These are phyloP conservation scores for Pseudocercospora vitis DNA, from an alignment of 2,329 filamentous ascomycete species.

Conservation along the genomic window DNA sequence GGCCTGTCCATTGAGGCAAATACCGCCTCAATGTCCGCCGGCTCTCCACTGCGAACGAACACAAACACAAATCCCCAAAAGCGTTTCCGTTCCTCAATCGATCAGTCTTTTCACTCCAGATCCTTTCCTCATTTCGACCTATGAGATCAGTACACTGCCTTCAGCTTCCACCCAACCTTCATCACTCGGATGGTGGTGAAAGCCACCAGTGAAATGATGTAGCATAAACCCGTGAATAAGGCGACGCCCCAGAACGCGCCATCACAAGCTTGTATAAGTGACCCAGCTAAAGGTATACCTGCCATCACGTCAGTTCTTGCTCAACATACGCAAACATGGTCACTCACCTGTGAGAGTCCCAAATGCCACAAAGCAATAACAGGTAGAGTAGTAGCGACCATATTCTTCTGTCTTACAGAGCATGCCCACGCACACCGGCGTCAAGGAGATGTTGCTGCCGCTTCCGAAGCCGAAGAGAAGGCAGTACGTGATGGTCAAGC, in stretches of 20 bases:
- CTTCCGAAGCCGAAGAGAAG: slow-evolving; percentile 40
- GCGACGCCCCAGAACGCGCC: slow-evolving; percentile 36
- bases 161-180: slow-evolving; percentile 43
- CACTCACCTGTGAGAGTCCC: slow-evolving; percentile 34
- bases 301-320: too few relatives aligned
- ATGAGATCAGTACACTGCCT: slow-evolving; percentile 25
- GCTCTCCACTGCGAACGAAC: too few relatives aligned
- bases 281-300: slow-evolving; percentile 39
- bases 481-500: slow-evolving; percentile 33
- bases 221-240: slow-evolving; percentile 30
- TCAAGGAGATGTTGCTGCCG: slow-evolving; percentile 41
- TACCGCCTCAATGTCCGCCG: too few relatives aligned
- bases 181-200: slow-evolving; percentile 40
- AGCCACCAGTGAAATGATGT: slow-evolving; percentile 25
- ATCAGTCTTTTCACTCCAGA: too few relatives aligned
- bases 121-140: neutral
- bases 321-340: too few relatives aligned
- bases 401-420: slow-evolving; percentile 47
- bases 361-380: slow-evolving; percentile 33
- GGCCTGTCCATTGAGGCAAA: too few relatives aligned
- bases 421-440: slow-evolving; percentile 48
- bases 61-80: too few relatives aligned
- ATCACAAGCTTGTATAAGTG: slow-evolving; percentile 27
- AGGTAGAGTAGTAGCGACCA: slow-evolving; percentile 43
- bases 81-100: too few relatives aligned